Conservation (phyloP, 768 basidiomycete species). For the Favolaschia claudopus region DNA sequence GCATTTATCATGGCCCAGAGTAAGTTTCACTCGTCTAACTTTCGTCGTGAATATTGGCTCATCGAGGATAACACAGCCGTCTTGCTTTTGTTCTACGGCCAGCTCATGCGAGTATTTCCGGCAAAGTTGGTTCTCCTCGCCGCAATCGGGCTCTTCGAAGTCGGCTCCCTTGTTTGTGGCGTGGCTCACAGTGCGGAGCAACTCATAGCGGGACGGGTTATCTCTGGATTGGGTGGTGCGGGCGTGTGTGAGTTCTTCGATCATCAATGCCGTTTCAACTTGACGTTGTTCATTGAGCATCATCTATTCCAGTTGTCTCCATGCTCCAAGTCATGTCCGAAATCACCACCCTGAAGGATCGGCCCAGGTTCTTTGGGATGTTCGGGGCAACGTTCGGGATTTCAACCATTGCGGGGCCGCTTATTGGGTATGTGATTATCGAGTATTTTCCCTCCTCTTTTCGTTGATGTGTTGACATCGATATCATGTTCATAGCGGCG, state of each 20-base stretch:
- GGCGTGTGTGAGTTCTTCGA: too few relatives aligned
- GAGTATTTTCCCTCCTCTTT: too few relatives aligned
- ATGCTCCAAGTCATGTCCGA: conserved; percentile 34
- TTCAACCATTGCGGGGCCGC: conserved; percentile 24
- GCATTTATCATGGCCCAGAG: neutral
- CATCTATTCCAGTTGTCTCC: too few relatives aligned
- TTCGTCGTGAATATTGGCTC: too few relatives aligned
- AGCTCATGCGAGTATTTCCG: neutral
- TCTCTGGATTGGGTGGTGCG: neutral
- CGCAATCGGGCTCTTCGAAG: conserved; percentile 1
- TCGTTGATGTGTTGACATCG: too few relatives aligned
- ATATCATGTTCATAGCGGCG: too few relatives aligned
- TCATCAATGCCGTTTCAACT: too few relatives aligned
- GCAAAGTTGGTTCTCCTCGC: neutral
- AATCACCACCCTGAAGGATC: conserved; percentile 47
- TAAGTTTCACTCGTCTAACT: too few relatives aligned
- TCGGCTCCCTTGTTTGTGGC: conserved; percentile 39
- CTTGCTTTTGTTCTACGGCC: conserved; percentile 1
- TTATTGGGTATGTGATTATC: too few relatives aligned
- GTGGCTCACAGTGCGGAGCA: conserved; percentile 5
- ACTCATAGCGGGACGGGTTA: neutral
- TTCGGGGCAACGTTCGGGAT: conserved; percentile 15
- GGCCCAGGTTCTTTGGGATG: conserved; percentile 34
- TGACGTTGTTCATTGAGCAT: too few relatives aligned
- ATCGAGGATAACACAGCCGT: too few relatives aligned